Evolutionary conservation across 345 rosid genomes (phyloP), one percentile per base, ranked within the genome.

Genomic region (Pugionium dolabratum): DNA sequence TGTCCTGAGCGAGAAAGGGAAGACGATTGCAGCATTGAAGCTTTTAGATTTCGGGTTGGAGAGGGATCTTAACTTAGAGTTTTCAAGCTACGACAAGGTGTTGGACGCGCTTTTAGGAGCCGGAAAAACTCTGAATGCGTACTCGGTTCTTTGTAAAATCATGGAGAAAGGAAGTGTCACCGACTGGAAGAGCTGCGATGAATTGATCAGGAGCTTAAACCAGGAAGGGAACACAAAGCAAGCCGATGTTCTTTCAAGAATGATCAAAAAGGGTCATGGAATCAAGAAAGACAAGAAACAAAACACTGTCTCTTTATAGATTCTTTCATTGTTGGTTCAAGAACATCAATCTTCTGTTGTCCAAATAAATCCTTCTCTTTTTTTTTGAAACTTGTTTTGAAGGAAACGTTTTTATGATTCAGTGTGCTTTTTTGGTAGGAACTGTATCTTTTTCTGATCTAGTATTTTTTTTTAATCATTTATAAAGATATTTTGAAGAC

Each of bases 111-210:
- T 89, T 69, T 77, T 91, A 25, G 79, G 79, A n/a, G 83, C 85
- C 0, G 98, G 96, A 39, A 91, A 91, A 83, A 91, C 98, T 50
- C 83, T 89, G 45, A 87, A 89, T 71, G 95, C 98, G 7, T 89
- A 85, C 79, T 89, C 98, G 0, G 75, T 89, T 70, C 67, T 91
- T 71, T 84, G 86, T 79, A 91, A 91, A 77, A 79, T 89, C 55
- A 63, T 85, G 85, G 89, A 71, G 84, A 89, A 84, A 79, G 95
- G 95, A 62, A 86, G 87, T 45, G 61, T 26, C 44, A 69, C 74
- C 27, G 83, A 87, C 34, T 89, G 95, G 96, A 83, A 87, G 48
- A 89, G 85, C 77, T 76, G 78, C 4, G 79, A 82, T 35, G 86
- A 86, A 62, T 72, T 91, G 75, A 91, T 89, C 69, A 76, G 75